Conservation (phyloP, 1,139 yeast species). For the Lodderomyces elongisporus region DNA sequence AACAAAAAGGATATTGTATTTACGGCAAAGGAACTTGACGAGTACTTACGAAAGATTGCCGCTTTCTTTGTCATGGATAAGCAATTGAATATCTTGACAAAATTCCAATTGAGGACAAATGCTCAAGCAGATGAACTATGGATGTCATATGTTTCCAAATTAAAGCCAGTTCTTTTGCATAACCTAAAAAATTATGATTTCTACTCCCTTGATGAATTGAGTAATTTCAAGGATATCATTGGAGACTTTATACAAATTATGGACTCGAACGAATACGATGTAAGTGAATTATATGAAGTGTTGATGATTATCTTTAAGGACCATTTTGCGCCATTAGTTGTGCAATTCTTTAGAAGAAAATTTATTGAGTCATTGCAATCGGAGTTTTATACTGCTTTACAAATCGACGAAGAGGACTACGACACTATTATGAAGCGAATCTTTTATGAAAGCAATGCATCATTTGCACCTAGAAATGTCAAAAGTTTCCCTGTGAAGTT, state of each 20-base stretch:
- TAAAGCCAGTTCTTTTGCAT: slow-evolving; percentile 49
- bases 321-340: slow-evolving; percentile 53
- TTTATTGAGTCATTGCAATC: slow-evolving; percentile 62
- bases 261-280: slow-evolving; percentile 65
- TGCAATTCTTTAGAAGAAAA: slow-evolving; percentile 54
- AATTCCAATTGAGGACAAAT: slow-evolving; percentile 49
- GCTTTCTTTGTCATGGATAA: slow-evolving; percentile 80
- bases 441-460: slow-evolving; percentile 62
- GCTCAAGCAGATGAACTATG: slow-evolving; percentile 70
- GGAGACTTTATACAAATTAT: slow-evolving; percentile 75
- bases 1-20: slow-evolving; percentile 19
- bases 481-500: slow-evolving; percentile 57
- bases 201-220: slow-evolving; percentile 27
- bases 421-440: slow-evolving; percentile 58
- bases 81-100: slow-evolving; percentile 53
- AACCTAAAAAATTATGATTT: slow-evolving; percentile 28
- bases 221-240: slow-evolving; percentile 47
- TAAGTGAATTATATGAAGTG: slow-evolving; percentile 58
- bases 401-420: slow-evolving; percentile 55
- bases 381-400: slow-evolving; percentile 88
- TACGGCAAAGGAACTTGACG: slow-evolving; percentile 33
- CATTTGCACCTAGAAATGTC: slow-evolving; percentile 36
- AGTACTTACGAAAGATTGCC: slow-evolving; percentile 56
- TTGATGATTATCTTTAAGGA: slow-evolving; percentile 54
- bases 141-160: slow-evolving; percentile 60